Conservation (phyloP, 2,329 filamentous ascomycete genomes). For the Elsinoe perseae region DNA sequence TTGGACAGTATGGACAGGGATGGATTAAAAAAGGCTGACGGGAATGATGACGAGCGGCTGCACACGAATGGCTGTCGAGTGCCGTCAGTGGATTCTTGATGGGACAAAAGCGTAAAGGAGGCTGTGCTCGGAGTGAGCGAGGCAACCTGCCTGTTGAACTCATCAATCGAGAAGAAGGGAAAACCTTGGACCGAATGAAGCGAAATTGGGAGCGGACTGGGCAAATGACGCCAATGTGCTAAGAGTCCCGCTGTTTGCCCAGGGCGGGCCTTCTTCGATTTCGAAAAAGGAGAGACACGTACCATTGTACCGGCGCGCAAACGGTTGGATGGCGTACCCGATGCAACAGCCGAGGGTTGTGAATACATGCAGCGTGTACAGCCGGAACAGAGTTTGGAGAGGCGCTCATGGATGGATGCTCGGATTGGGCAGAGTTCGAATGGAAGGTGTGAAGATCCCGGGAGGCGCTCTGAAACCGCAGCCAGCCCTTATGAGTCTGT, state of each 20-base stretch:
- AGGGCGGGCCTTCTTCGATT: neutral
- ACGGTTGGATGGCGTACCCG: neutral
- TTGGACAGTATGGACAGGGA: neutral
- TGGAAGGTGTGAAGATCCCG: constrained; percentile 5
- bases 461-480: neutral
- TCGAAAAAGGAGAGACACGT: neutral
- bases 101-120: neutral
- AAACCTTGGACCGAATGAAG: neutral
- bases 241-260: neutral
- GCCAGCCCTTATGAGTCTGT: no score
- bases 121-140: neutral
- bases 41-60: constrained; percentile 7
- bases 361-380: neutral
- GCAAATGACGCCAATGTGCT: neutral
- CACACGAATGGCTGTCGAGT: no score
- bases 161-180: neutral
- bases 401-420: neutral
- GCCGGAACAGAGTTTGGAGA: neutral
- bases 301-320: neutral
- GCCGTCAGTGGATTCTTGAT: neutral
- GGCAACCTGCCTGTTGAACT: neutral
- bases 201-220: constrained; percentile 9
- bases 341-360: neutral
- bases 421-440: neutral
- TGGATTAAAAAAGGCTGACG: constrained; percentile 3